phyloP scores from a whole-genome alignment of 805 yeast species.

The Candida xyloterini region DNA sequence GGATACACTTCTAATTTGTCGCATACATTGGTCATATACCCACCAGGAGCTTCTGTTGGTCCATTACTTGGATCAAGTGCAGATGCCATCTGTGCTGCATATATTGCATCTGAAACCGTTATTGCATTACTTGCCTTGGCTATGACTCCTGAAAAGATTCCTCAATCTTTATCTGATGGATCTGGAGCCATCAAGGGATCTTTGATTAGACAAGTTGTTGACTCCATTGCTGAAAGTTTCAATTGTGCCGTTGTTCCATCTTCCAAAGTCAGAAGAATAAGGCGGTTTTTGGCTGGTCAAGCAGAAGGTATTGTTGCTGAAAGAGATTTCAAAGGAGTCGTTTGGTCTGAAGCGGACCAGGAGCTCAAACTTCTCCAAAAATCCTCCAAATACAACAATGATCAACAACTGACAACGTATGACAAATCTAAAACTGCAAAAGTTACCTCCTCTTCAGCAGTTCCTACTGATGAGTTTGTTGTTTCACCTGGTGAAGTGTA shows the following conservation, averaged over 20 bases:
- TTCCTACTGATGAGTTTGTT: slow-evolving; percentile 72
- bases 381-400: slow-evolving; percentile 32
- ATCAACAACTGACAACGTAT: slow-evolving; percentile 40
- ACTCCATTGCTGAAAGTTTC: slow-evolving; percentile 80
- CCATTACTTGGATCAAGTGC: slow-evolving; percentile 85
- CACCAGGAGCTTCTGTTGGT: slow-evolving; percentile 55
- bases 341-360: slow-evolving; percentile 81
- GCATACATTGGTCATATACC: slow-evolving; percentile 84
- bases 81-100: slow-evolving; percentile 86
- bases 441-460: slow-evolving; percentile 49
- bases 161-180: slow-evolving; percentile 42
- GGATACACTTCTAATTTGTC: slow-evolving; percentile 88
- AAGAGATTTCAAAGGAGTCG: slow-evolving; percentile 88
- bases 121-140: slow-evolving; percentile 70
- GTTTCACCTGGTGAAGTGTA: slow-evolving; percentile 84
- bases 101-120: slow-evolving; percentile 87
- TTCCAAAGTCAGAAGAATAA: slow-evolving; percentile 83
- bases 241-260: slow-evolving; percentile 89
- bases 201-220: slow-evolving; percentile 70
- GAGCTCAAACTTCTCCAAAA: slow-evolving; percentile 54
- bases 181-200: slow-evolving; percentile 56
- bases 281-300: slow-evolving; percentile 95
- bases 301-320: slow-evolving; percentile 90
- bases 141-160: slow-evolving; percentile 72
- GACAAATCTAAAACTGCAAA: slow-evolving; percentile 36